Conservation (phyloP, 768 basidiomycete genomes). For the Mrakia hoshinonis region DNA sequence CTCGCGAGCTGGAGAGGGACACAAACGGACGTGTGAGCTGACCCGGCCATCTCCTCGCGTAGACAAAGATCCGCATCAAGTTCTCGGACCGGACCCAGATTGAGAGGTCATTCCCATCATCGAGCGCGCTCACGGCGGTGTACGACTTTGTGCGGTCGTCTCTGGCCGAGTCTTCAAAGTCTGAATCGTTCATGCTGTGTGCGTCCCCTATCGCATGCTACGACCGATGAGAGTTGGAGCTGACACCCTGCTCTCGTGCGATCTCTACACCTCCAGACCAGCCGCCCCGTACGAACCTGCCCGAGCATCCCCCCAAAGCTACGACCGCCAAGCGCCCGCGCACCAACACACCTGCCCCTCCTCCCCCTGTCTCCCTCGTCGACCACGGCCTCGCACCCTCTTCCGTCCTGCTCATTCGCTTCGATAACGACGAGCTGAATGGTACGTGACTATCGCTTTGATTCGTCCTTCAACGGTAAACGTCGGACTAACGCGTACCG, state of each 20-base stretch:
- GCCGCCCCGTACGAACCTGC: conserved; percentile 7
- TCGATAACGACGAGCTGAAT: conserved; percentile 17
- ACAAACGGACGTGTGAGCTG: background rate
- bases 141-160: conserved; percentile 24
- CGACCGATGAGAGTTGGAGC: too few species aligned
- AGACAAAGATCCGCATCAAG: conserved; percentile 30
- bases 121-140: background rate
- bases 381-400: conserved; percentile 23
- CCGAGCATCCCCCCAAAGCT: conserved; percentile 6
- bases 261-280: too few species aligned
- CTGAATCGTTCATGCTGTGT: conserved; percentile 20
- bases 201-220: too few species aligned
- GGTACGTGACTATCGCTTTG: background rate
- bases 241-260: too few species aligned
- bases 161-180: background rate
- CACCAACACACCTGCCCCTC: background rate
- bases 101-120: conserved; percentile 19
- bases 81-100: conserved; percentile 27
- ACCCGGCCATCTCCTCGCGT: background rate
- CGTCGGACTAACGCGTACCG: too few species aligned
- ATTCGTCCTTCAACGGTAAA: too few species aligned
- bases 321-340: conserved; percentile 5
- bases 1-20: background rate
- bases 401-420: conserved; percentile 19
- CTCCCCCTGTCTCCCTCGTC: background rate